phyloP scores from a whole-genome alignment of 2,329 filamentous ascomycete species.

The Xylaria sp. region DNA sequence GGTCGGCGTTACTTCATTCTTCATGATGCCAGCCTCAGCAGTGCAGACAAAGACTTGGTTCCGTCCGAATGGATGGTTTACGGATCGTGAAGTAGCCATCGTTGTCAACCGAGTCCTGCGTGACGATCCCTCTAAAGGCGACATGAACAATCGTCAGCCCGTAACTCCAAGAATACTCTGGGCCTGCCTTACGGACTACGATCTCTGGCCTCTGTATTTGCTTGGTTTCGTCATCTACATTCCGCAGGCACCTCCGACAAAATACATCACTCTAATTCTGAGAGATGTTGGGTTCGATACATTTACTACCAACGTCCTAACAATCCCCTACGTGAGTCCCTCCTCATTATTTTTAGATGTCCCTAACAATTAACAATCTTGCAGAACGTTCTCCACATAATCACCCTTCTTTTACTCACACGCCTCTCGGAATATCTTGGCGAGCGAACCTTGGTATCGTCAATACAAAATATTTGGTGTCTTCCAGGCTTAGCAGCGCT shows the following conservation, averaged over 20 bases:
- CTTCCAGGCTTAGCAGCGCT: slow-evolving; percentile 65
- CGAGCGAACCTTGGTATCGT: slow-evolving; percentile 58
- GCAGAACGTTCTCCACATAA: slow-evolving; percentile 59
- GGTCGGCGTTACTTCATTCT: slow-evolving; percentile 62
- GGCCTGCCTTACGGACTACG: slow-evolving; percentile 63
- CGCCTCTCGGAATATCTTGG: slow-evolving; percentile 62
- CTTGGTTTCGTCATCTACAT: slow-evolving; percentile 61
- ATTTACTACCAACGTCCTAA: slow-evolving; percentile 66
- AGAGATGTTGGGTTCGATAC: slow-evolving; percentile 61
- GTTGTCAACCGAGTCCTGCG: slow-evolving; percentile 66
- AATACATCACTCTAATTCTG: slow-evolving; percentile 65
- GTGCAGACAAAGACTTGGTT: slow-evolving; percentile 62
- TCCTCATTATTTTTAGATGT: slow-evolving; percentile 13
- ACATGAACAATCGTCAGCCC: slow-evolving; percentile 68
- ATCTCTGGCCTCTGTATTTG: slow-evolving; percentile 66
- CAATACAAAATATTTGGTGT: slow-evolving; percentile 62
- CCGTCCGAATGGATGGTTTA: slow-evolving; percentile 65
- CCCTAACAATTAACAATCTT: slow-evolving; percentile 22
- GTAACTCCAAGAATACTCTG: slow-evolving; percentile 60
- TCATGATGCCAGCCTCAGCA: slow-evolving; percentile 62
- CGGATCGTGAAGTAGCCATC: slow-evolving; percentile 65
- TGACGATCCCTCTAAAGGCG: slow-evolving; percentile 67
- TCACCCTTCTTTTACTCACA: slow-evolving; percentile 61
- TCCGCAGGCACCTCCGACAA: slow-evolving; percentile 57
- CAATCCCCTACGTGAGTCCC: slow-evolving; percentile 59